Conservation (phyloP, 306 rosid species). For the Prinsepia uniflora region DNA sequence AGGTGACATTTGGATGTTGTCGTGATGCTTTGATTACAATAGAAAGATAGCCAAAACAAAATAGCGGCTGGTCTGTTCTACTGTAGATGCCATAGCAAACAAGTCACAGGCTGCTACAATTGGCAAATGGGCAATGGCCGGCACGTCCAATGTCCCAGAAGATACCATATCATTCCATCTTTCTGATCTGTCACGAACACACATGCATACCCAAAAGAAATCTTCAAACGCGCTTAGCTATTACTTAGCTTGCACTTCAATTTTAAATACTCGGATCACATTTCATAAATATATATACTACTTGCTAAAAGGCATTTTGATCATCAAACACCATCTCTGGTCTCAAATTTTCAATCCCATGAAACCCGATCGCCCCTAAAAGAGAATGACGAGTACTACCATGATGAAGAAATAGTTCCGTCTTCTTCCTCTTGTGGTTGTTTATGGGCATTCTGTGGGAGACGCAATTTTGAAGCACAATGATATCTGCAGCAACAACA, state of each 20-base stretch:
- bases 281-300: neutral
- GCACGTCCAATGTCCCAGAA: neutral
- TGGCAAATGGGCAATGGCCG: conserved; percentile 13
- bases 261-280: neutral
- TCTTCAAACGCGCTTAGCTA: neutral
- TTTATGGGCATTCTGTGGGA: conserved; percentile 19
- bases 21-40: too few relatives aligned
- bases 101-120: conserved; percentile 20
- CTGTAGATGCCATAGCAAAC: conserved; percentile 16
- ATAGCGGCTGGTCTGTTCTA: neutral
- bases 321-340: neutral
- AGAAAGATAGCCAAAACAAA: neutral
- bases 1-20: too few relatives aligned
- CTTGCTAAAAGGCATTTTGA: neutral
- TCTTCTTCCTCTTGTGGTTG: conserved; percentile 22
- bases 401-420: conserved; percentile 14
- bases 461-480: neutral
- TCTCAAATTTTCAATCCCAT: neutral
- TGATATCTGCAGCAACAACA: conserved; percentile 19
- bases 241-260: neutral
- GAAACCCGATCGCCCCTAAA: neutral
- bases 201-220: neutral
- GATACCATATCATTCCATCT: neutral
- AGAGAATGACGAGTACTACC: neutral
- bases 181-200: neutral